Base-by-base conservation (phyloP, 176 grass and related monocot species). In the Otatea glauca region DNA sequence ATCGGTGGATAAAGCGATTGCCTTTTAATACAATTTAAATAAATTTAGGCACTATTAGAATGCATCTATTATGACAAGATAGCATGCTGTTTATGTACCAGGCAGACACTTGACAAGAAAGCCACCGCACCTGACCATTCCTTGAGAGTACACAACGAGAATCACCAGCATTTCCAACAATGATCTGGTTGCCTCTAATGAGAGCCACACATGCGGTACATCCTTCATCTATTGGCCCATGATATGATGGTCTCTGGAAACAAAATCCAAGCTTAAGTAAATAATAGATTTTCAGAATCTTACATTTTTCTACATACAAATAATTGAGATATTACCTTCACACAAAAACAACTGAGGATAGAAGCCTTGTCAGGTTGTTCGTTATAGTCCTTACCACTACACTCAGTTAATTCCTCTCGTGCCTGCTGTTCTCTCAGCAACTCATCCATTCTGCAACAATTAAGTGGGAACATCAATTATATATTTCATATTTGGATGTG, bases 161-260 rank as follows among this genome's bases (percentile, higher is more conserved):
- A 79, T 87, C 84, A 53, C 88, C 84, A 75, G 80, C 84, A 74
- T 90, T 90, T 78, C 67, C 88, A 43, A 87, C 88, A 87, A 90
- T 43, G 80, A 90, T 87, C 20, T 68, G 38, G 32, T 79, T 78
- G 50, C 14, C 75, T 87, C 80, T 90, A 61, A 90, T 83, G 80
- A 90, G n/a, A 79, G 55, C 84, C 68, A 90, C 88, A 83, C 68
- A 83, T 0, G 79, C 84, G 18, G 88, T 86, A 68, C 88, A 71
- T 73, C 88, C 88, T 23, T 86, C 88, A 0, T 21, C 41, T 32
- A 3, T 0, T 87, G 84, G 68, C 48, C 88, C 79, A 1, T 1
- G 10, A 66, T 82, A 87, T 7, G 55, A 58, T 60, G 39, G 68
- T 32, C 14, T 60, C 80, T 83, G 84, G 9, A 34, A 34, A 20